Evolutionary conservation across 768 basidiomycete genomes (phyloP), one percentile per base, ranked within the genome.

Genomic region (Termitomyces titanicus): DNA sequence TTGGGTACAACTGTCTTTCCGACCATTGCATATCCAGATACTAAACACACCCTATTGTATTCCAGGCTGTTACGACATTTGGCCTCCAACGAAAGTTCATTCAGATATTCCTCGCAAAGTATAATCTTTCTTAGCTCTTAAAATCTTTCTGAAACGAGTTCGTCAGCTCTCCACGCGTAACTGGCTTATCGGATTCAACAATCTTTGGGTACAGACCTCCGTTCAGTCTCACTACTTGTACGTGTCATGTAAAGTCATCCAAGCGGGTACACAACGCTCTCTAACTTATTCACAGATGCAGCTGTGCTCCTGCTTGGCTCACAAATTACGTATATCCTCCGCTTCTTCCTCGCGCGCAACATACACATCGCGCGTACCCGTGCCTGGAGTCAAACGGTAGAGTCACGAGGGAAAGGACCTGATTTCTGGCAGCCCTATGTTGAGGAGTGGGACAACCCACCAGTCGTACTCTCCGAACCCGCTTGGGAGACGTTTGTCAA

Each of bases 401-500:
- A 79, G 6, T 95, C 92, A 5, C 82, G 94, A 1, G 87, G 87
- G 12, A 96, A 96, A 62, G 84, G 86, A 0, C 72, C 79, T 0
- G 84, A 89, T 9, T 96, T 95, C 72, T 98, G 92, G 92, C 76
- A 79, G 55, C 82, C 84, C 0, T 92, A 92, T 57, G 82, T 89
- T 0, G 88, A 94, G 64, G 92, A 93, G 68, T 90, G 88, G 88
- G 78, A 84, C 24, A 64, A 71, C 2, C 88, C 89, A 0, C 85
- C 82, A 0, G 60, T 61, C 0, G 68, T 79, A 5, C 61, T 70
- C 11, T 24, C 57, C 43, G 64, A 71, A 35, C 62, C 70, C n/a
- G 56, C 58, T 54, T 61, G 63, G 62, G 64, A 70, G 54, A 64
- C 58, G 15, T 63, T 68, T 15, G 50, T 70, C 49, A 63, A 71